Evolutionary conservation across 768 basidiomycete genomes (phyloP).

Genomic region (Boletus speciosus): DNA sequence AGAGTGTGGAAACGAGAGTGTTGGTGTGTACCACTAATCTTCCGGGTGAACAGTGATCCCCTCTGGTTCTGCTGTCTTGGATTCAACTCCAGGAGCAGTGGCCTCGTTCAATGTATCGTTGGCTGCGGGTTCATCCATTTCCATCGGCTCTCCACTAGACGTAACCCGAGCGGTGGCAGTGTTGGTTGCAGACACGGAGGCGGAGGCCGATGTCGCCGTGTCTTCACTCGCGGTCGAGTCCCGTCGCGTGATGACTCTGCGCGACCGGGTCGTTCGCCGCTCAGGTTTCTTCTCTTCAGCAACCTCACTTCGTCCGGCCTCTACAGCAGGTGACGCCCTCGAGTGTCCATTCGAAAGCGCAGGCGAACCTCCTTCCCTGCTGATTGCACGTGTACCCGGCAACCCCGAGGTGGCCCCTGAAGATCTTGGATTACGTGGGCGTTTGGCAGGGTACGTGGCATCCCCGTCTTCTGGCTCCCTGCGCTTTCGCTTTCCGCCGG

Average conservation of each 20-base stretch:
- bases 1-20: conserved; percentile 1
- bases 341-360: conserved; percentile 31
- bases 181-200: conserved; percentile 30
- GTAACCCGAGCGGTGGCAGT: conserved; percentile 1
- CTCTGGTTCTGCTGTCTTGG: conserved; percentile 1
- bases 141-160: conserved; percentile 15
- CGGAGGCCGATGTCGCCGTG: conserved; percentile 34
- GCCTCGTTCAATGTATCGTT: conserved; percentile 6
- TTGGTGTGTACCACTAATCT: background rate
- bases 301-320: conserved; percentile 12
- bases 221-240: conserved; percentile 55
- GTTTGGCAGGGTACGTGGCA: conserved; percentile 68
- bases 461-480: conserved; percentile 62
- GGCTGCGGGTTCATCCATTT: conserved; percentile 8
- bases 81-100: background rate
- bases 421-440: conserved; percentile 51
- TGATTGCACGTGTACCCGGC: conserved; percentile 20
- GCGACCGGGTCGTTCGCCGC: conserved; percentile 48
- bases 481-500: conserved; percentile 50
- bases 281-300: conserved; percentile 29
- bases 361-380: conserved; percentile 43
- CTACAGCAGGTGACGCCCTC: conserved; percentile 20
- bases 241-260: conserved; percentile 38
- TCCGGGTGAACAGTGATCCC: background rate
- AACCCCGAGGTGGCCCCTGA: conserved; percentile 20